Evolutionary conservation across 371 early-diverging fungal genomes (phyloP).

Genomic region (Mucor saturninus): DNA sequence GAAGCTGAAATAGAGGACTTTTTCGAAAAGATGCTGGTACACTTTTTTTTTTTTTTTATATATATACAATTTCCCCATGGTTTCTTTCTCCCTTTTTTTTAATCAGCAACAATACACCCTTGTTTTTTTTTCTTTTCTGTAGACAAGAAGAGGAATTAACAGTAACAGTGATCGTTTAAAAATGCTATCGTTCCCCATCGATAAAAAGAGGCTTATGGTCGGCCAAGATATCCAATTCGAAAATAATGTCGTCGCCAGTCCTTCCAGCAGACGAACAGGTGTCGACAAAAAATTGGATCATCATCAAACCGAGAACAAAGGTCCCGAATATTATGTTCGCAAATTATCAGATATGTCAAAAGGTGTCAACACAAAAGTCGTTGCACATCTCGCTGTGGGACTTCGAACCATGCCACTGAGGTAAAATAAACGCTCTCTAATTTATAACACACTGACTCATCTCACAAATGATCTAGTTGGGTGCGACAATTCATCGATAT

Average conservation of each 20-base stretch:
- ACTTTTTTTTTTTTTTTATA: neutral
- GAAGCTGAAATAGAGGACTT: slow-evolving; percentile 46
- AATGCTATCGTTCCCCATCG: slow-evolving; percentile 49
- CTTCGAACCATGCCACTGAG: slow-evolving; percentile 77
- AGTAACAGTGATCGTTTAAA: slow-evolving; percentile 40
- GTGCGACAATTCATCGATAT: slow-evolving; percentile 74
- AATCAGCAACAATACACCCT: too few species aligned
- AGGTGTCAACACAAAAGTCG: slow-evolving; percentile 57
- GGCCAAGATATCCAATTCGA: slow-evolving; percentile 55
- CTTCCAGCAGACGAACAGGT: slow-evolving; percentile 36
- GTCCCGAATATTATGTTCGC: slow-evolving; percentile 67
- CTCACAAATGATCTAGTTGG: slow-evolving; percentile 38
- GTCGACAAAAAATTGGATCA: slow-evolving; percentile 35
- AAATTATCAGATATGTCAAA: slow-evolving; percentile 59
- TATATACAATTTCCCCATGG: neutral
- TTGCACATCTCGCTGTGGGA: slow-evolving; percentile 66
- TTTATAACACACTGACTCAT: neutral
- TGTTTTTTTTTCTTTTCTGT: neutral
- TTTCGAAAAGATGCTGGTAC: slow-evolving; percentile 57
- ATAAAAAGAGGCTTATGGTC: slow-evolving; percentile 59
- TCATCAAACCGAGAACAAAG: slow-evolving; percentile 49
- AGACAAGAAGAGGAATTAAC: slow-evolving; percentile 54
- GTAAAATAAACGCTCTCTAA: slow-evolving; percentile 37
- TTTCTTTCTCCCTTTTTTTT: neutral
- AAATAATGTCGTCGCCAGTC: slow-evolving; percentile 11